Conservation (phyloP, 768 basidiomycete genomes). For the Tylopilus rubrobrunneus region DNA sequence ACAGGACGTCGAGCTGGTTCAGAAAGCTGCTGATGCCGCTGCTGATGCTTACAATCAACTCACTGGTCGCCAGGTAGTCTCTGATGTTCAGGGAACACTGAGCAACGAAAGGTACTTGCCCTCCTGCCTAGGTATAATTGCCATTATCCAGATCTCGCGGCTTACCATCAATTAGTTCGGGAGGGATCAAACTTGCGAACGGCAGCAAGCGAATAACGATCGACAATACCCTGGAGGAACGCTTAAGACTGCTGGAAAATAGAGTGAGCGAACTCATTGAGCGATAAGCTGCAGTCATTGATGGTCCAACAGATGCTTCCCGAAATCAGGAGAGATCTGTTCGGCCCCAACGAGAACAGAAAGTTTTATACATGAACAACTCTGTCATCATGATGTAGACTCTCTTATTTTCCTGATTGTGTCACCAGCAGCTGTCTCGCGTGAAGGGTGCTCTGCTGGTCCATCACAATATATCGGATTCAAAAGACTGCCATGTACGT, state of each 20-base stretch:
- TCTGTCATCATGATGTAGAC: neutral
- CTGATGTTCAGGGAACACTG: slow-evolving; percentile 59
- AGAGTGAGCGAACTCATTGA: slow-evolving; percentile 50
- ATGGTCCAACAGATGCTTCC: slow-evolving; percentile 81
- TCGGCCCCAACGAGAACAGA: slow-evolving; percentile 87
- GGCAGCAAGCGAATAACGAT: slow-evolving; percentile 78
- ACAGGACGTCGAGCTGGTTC: slow-evolving; percentile 59
- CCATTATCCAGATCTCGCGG: neutral
- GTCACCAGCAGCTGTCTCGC: neutral
- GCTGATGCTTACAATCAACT: slow-evolving; percentile 67
- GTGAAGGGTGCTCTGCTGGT: neutral
- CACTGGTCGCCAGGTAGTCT: slow-evolving; percentile 62
- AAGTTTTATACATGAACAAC: slow-evolving; percentile 71
- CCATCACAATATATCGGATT: slow-evolving; percentile 1
- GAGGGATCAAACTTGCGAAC: slow-evolving; percentile 76
- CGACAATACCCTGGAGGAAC: slow-evolving; percentile 93
- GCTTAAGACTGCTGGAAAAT: slow-evolving; percentile 85
- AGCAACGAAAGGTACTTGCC: slow-evolving; percentile 59
- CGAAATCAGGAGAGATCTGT: slow-evolving; percentile 85
- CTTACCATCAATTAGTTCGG: slow-evolving; percentile 49
- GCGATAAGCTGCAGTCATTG: neutral
- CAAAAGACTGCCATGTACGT: neutral
- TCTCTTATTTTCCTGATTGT: neutral
- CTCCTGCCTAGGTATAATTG: slow-evolving; percentile 4
- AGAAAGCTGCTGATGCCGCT: slow-evolving; percentile 65